A percentile compares a stretch with the other conserved stretches of the same genome.
phyloP scores from a whole-genome alignment of 2,329 filamentous ascomycete genomes.

The Ilyonectria destructans region DNA sequence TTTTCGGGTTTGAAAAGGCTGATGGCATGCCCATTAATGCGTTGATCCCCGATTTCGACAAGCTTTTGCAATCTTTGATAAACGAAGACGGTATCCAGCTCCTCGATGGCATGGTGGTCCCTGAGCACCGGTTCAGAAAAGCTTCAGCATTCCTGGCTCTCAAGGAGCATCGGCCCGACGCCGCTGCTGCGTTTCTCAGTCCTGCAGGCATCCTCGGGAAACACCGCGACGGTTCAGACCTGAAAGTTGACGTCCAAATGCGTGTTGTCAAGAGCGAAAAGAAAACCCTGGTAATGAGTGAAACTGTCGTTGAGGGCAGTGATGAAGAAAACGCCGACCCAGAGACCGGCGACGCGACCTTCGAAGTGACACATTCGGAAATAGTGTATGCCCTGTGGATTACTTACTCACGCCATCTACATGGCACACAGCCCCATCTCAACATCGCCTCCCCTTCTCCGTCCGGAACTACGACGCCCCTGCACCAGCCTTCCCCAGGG shows the following conservation, averaged over 20 bases:
- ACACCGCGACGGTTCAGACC: slow-evolving; percentile 91
- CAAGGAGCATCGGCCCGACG: slow-evolving; percentile 86
- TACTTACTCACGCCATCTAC: slow-evolving; percentile 94
- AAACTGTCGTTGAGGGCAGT: slow-evolving; percentile 76
- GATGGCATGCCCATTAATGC: slow-evolving; percentile 86
- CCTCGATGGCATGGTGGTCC: slow-evolving; percentile 95
- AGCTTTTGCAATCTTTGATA: slow-evolving; percentile 84
- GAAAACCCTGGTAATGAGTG: slow-evolving; percentile 72
- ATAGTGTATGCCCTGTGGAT: slow-evolving; percentile 97
- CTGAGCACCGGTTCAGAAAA: slow-evolving; percentile 94
- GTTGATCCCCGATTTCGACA: slow-evolving; percentile 90
- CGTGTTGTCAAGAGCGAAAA: slow-evolving; percentile 93
- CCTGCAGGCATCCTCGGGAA: slow-evolving; percentile 88
- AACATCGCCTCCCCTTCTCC: slow-evolving; percentile 75
- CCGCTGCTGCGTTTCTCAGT: slow-evolving; percentile 83
- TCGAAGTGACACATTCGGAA: slow-evolving; percentile 74
- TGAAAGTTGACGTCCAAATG: slow-evolving; percentile 97
- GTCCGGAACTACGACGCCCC: slow-evolving; percentile 79
- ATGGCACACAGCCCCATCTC: slow-evolving; percentile 77
- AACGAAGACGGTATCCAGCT: slow-evolving; percentile 90
- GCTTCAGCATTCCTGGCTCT: slow-evolving; percentile 89
- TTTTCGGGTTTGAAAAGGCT: slow-evolving; percentile 91
- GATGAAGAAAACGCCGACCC: slow-evolving; percentile 66
- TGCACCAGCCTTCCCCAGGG: slow-evolving; percentile 85
- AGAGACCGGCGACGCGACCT: slow-evolving; percentile 59